A percentile compares a stretch with the other conserved stretches of the same genome.
Evolutionary conservation across 192 early-diverging fungal species (phyloP).

Genomic region (Dissophora ornata): DNA sequence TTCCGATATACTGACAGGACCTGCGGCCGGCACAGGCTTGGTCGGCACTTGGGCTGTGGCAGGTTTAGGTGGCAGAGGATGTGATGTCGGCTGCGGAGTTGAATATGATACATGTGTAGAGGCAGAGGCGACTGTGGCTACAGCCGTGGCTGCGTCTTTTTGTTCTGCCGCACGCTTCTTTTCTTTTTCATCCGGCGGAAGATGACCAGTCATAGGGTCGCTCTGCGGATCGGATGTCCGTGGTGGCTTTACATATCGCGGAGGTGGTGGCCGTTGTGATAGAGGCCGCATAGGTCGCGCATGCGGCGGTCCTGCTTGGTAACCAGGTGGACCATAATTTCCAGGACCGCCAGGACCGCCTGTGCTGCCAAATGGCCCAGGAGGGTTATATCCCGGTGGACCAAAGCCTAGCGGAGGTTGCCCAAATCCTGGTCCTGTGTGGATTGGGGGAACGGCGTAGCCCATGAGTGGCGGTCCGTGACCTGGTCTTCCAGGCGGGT

Average conservation of each 20-base stretch:
- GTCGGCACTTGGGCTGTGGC: not conserved
- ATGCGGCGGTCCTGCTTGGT: not conserved
- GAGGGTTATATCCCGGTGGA: conserved; percentile 14
- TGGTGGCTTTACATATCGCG: conserved; percentile 35
- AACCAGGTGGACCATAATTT: conserved; percentile 22
- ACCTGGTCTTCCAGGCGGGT: conserved; percentile 23
- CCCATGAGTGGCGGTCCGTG: conserved; percentile 22
- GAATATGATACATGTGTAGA: not conserved
- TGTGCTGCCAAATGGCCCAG: conserved; percentile 5
- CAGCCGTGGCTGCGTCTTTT: conserved; percentile 6
- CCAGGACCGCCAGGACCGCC: conserved; percentile 5
- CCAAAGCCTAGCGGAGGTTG: conserved; percentile 16
- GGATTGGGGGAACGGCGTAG: conserved; percentile 13
- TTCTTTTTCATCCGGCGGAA: conserved; percentile 47
- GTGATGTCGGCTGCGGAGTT: conserved; percentile 4
- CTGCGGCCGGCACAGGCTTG: conserved; percentile 24
- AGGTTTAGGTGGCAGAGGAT: conserved; percentile 45
- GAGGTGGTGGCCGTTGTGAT: conserved; percentile 27
- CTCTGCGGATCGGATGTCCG: conserved; percentile 41
- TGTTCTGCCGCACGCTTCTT: conserved; percentile 11
- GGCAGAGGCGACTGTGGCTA: not conserved
- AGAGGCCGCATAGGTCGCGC: conserved; percentile 23
- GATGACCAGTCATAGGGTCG: conserved; percentile 53
- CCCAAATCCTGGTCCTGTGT: conserved; percentile 12
- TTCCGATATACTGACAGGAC: conserved; percentile 45